phyloP scores from a whole-genome alignment of 345 rosid species.

The Eucalyptus pumila region DNA sequence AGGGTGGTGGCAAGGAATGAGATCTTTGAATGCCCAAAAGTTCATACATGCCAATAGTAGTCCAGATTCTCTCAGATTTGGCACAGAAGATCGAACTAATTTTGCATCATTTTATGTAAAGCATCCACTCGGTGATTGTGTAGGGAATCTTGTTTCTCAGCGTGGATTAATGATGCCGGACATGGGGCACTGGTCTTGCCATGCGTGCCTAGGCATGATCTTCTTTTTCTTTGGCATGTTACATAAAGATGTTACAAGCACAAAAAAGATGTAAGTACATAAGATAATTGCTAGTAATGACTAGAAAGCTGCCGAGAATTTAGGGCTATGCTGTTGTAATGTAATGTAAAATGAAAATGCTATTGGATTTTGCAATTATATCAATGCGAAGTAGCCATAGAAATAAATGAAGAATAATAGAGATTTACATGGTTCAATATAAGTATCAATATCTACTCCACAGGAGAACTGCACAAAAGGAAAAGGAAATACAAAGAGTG shows the following conservation, averaged over 20 bases:
- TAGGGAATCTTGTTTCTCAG: not conserved
- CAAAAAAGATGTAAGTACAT: not conserved
- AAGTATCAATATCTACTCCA: fast-evolving
- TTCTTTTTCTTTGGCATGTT: not conserved
- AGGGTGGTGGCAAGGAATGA: not conserved
- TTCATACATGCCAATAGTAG: not conserved
- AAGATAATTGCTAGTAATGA: not conserved
- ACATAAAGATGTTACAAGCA: not conserved
- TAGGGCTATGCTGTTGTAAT: not conserved
- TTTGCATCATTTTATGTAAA: not conserved
- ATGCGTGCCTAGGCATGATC: not conserved
- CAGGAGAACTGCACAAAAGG: fast-evolving
- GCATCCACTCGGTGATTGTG: not conserved
- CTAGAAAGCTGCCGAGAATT: not conserved
- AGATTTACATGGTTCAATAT: fast-evolving
- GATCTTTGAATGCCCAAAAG: not conserved
- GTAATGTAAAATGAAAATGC: not conserved
- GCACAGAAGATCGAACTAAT: not conserved
- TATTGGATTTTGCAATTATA: not conserved
- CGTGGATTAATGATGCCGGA: not conserved
- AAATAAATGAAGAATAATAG: no score
- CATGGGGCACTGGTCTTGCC: not conserved
- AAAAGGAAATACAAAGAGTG: not conserved
- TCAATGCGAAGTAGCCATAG: not conserved
- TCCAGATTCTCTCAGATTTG: not conserved